Conservation (phyloP, 208 protist species). For the Leishmania guyanensis region DNA sequence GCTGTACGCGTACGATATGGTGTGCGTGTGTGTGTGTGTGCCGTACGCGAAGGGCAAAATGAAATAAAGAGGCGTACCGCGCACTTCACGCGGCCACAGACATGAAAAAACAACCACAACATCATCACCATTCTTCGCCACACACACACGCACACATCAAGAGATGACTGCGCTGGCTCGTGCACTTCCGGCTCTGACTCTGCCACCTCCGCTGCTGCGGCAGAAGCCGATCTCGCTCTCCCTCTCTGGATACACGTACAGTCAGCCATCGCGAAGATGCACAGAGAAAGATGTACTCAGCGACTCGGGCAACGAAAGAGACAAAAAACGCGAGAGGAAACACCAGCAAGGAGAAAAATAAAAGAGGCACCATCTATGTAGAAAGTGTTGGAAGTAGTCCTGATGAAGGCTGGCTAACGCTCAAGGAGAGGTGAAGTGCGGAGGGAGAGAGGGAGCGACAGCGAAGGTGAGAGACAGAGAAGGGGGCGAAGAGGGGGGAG, state of each 20-base stretch:
- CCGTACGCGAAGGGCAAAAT: neutral
- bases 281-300: neutral
- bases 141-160: neutral
- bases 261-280: neutral
- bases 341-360: neutral
- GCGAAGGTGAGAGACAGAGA: neutral
- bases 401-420: neutral
- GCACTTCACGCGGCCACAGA: neutral
- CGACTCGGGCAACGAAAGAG: neutral
- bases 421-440: neutral
- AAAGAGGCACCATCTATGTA: neutral
- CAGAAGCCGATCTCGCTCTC: constrained; percentile 4
- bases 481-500: neutral
- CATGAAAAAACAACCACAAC: neutral
- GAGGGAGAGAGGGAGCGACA: neutral
- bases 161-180: neutral
- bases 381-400: neutral
- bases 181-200: neutral
- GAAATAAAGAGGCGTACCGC: neutral
- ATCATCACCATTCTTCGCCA: neutral
- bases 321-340: neutral
- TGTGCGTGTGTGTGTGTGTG: neutral
- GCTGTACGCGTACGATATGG: neutral
- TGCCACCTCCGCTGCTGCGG: neutral
- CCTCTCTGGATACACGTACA: neutral